Conservation (phyloP, 345 rosid species). For the Brassica cretica region DNA sequence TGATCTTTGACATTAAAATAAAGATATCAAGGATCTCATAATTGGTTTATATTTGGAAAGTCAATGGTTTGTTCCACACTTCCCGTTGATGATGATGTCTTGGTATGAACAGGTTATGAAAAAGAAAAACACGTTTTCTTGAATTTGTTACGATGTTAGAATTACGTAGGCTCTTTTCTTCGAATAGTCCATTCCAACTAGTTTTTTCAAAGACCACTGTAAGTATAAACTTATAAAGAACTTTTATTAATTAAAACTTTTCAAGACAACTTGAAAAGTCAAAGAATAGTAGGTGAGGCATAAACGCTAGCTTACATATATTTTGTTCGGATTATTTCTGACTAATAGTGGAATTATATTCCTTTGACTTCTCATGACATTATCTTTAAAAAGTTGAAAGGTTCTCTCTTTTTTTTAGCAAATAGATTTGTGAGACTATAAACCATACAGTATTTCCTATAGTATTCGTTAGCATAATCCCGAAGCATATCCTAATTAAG, state of each 20-base stretch:
- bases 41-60: conserved; percentile 24
- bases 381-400: background rate
- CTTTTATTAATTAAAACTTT: background rate
- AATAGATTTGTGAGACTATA: background rate
- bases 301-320: background rate
- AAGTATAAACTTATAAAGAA: background rate
- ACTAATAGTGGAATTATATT: background rate
- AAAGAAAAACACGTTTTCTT: background rate
- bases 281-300: background rate
- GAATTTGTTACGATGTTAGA: background rate
- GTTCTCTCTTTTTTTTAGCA: background rate
- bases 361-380: background rate
- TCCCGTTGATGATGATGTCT: background rate
- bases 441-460: background rate
- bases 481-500: background rate
- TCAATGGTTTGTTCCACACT: background rate
- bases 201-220: background rate
- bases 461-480: background rate
- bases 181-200: background rate
- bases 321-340: background rate
- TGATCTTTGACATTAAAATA: background rate
- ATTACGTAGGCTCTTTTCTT: background rate
- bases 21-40: background rate
- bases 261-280: background rate
- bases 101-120: background rate